Evolutionary conservation across 1,284 basidiomycete species (phyloP), one percentile per base, ranked within the genome.

Genomic region (Pterulicium gracile): DNA sequence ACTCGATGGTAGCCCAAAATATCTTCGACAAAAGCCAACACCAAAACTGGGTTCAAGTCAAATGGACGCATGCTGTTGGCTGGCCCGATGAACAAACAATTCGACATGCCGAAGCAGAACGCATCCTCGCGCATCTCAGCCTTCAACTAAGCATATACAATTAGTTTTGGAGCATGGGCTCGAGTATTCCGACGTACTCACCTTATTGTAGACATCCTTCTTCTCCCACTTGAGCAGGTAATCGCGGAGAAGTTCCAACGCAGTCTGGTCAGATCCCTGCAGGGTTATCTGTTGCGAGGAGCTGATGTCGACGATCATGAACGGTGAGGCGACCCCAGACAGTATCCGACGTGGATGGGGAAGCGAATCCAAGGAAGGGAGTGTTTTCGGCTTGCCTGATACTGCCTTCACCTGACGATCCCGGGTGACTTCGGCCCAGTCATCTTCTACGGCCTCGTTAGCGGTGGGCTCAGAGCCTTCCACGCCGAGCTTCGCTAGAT

Each of bases 351-450:
- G 7, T 10, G 27, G 27, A n/a, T 32, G 27, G n/a, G 27, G 27
- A 20, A 41, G 14, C 14, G 19, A 15, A 17, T 15, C 39, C n/a
- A 41, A 17, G 19, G 39, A n/a, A 7, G 39, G 14, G 17, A 20
- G 14, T 7, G 39, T 17, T 17, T 7, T 7, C 10, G 39, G 19
- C 17, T 15, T 41, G 10, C 12, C 7, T 17, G 39, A 10, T 7
- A 12, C 12, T 7, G 19, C 10, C n/a, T 32, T 32, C 10, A 32
- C 27, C n/a, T 32, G 10, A 32, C 27, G 27, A 19, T 58, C 56
- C 2, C 47, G 45, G 20, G 45, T 52, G n/a, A 59, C 52, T 22
- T 62, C 59, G 4, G 60, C 61, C 62, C 63, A 61, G 18, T 57
- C 59, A 3, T 62, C 62, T 3, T 60, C 61, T 39, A 56, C 52